Conservation (phyloP, 495 filamentous ascomycete genomes). For the Gamarada debralockiae region DNA sequence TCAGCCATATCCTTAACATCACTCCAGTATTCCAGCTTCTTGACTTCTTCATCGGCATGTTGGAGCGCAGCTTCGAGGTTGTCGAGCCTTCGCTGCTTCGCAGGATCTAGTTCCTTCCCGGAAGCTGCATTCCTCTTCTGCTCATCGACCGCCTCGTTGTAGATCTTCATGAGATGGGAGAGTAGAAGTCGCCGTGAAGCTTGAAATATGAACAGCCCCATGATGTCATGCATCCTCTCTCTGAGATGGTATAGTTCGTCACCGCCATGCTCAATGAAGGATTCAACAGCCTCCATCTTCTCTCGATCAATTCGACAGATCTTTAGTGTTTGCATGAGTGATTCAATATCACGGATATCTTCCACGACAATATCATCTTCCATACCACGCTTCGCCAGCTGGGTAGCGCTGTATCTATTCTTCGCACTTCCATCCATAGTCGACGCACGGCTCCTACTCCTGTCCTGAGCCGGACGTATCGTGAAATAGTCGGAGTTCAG, state of each 20-base stretch:
- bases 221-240: constrained; percentile 77
- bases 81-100: constrained; percentile 33
- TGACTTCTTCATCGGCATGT: constrained; percentile 64
- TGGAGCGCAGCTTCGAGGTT: constrained; percentile 54
- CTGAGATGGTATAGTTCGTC: constrained; percentile 78
- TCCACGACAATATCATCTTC: constrained; percentile 31
- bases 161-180: constrained; percentile 55
- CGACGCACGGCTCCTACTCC: constrained; percentile 17
- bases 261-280: constrained; percentile 73
- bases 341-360: constrained; percentile 62
- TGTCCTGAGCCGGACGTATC: constrained; percentile 44
- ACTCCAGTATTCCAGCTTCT: constrained; percentile 69
- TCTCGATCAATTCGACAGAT: constrained; percentile 78
- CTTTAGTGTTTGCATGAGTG: constrained; percentile 61
- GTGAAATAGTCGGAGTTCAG: constrained; percentile 86
- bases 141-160: constrained; percentile 46
- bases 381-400: constrained; percentile 9
- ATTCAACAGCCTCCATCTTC: constrained; percentile 75
- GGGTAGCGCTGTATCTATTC: constrained; percentile 14
- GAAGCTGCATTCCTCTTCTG: constrained; percentile 24
- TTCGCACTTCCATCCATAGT: neutral
- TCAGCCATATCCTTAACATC: constrained; percentile 62
- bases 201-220: constrained; percentile 85
- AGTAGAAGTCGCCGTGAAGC: constrained; percentile 76
- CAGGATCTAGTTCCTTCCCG: constrained; percentile 15